Percentiles rank a stretch among this genome's conserved stretches.
Conservation (phyloP, 2,329 filamentous ascomycete species). For the Eutypella sp. region DNA sequence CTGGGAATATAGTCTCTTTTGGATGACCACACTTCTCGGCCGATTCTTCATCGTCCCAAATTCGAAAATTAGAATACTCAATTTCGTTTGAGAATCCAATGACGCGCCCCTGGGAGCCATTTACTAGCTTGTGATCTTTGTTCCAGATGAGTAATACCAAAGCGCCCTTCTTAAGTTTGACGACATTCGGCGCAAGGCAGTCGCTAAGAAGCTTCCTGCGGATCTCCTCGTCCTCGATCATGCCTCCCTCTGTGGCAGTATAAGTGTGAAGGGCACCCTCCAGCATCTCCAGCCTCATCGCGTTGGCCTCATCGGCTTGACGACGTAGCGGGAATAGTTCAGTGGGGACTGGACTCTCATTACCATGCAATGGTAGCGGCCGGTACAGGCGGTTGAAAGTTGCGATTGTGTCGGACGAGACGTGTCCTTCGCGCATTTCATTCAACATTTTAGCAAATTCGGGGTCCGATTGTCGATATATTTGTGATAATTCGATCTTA, state of each 20-base stretch:
- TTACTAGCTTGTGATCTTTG: constrained; percentile 68
- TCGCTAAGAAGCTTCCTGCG: constrained; percentile 60
- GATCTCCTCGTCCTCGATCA: constrained; percentile 40
- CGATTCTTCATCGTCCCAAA: not conserved
- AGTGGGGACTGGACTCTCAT: constrained; percentile 60
- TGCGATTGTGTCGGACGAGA: constrained; percentile 54
- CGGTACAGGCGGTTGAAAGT: constrained; percentile 57
- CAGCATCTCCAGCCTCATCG: constrained; percentile 54
- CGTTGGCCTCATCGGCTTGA: constrained; percentile 69
- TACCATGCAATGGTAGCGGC: constrained; percentile 43
- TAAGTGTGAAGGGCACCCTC: constrained; percentile 55
- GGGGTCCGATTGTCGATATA: constrained; percentile 71
- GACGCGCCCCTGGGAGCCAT: constrained; percentile 69
- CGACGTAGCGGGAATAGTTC: constrained; percentile 67
- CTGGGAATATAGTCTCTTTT: not conserved
- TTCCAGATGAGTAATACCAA: constrained; percentile 81
- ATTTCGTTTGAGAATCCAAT: constrained; percentile 48
- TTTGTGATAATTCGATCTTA: constrained; percentile 67
- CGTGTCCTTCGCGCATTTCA: constrained; percentile 66
- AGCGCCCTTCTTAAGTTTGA: constrained; percentile 66
- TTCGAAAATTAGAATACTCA: not conserved
- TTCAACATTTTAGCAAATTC: constrained; percentile 68
- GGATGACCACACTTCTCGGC: too few species aligned
- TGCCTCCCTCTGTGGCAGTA: constrained; percentile 56
- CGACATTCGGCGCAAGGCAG: constrained; percentile 63